These are phyloP conservation scores for Kwoniella mangroviensis DNA, from an alignment of 768 basidiomycete genomes.

Conservation along the genomic window DNA sequence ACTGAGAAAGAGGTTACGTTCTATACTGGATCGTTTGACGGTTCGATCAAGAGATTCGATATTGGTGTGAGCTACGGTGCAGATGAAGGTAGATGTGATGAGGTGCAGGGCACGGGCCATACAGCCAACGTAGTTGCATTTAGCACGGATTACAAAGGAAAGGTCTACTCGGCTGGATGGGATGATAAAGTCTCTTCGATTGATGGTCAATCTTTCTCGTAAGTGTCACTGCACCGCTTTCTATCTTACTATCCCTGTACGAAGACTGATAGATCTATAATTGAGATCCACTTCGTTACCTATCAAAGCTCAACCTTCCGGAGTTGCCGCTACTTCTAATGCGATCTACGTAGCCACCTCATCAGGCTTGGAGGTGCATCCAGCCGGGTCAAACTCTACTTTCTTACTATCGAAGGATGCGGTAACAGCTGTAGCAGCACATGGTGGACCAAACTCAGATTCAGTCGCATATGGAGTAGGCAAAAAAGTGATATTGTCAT, in stretches of 20 bases:
- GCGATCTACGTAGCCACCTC: conserved; percentile 46
- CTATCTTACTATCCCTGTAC: neutral
- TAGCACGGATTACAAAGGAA: conserved; percentile 61
- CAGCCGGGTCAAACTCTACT: conserved; percentile 12
- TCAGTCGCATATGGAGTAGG: conserved; percentile 60
- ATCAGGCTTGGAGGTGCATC: conserved; percentile 48
- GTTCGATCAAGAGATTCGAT: conserved; percentile 54
- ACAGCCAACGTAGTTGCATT: conserved; percentile 72
- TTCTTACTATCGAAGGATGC: conserved; percentile 15
- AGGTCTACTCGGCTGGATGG: conserved; percentile 73
- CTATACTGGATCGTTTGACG: conserved; percentile 74
- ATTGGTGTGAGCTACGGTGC: conserved; percentile 60
- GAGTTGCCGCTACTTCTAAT: conserved; percentile 43
- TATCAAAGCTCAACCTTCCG: conserved; percentile 52
- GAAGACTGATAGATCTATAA: too few species aligned
- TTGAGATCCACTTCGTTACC: conserved; percentile 41
- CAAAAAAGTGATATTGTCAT: conserved; percentile 75
- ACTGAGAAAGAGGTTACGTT: conserved; percentile 64
- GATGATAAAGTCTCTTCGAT: conserved; percentile 65
- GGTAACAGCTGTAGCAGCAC: conserved; percentile 49
- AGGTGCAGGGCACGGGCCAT: conserved; percentile 68
- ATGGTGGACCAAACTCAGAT: conserved; percentile 18
- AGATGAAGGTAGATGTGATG: conserved; percentile 57
- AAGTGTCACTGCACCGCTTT: conserved; percentile 11
- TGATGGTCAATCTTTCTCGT: conserved; percentile 36